Percentiles rank a stretch among this genome's conserved stretches.
Conservation (phyloP, 352 stramenopile species). For the Albugo laibachii region DNA sequence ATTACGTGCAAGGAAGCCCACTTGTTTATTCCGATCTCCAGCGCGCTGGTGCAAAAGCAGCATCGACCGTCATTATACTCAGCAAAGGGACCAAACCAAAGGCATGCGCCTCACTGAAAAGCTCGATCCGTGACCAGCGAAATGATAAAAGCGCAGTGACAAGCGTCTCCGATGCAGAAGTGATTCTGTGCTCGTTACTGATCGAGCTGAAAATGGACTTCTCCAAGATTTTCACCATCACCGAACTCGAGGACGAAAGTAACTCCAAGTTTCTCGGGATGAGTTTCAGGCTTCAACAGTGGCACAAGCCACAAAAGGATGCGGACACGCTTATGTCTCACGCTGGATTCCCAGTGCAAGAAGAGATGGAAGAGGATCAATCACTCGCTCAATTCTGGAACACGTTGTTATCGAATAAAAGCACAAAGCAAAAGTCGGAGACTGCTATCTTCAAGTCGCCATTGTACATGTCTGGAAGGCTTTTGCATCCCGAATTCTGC, state of each 20-base stretch:
- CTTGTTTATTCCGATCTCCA: constrained; percentile 62
- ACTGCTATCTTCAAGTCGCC: constrained; percentile 63
- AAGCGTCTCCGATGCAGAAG: constrained; percentile 50
- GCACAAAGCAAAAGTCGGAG: constrained; percentile 34
- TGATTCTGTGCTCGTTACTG: constrained; percentile 73
- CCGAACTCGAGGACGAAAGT: constrained; percentile 54
- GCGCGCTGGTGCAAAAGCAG: constrained; percentile 56
- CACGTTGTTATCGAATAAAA: constrained; percentile 29
- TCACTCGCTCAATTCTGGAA: constrained; percentile 36
- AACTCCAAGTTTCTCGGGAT: constrained; percentile 80
- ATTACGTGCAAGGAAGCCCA: constrained; percentile 60
- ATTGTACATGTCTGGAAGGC: constrained; percentile 65
- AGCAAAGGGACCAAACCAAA: constrained; percentile 35
- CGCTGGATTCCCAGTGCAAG: no score
- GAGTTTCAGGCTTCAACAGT: constrained; percentile 31
- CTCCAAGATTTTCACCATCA: constrained; percentile 67
- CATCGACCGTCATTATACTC: constrained; percentile 56
- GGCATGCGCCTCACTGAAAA: constrained; percentile 11
- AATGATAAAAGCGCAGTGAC: constrained; percentile 21
- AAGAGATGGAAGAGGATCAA: constrained; percentile 1
- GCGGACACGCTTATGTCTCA: background rate
- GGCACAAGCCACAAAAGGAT: constrained; percentile 1
- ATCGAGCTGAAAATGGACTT: constrained; percentile 79
- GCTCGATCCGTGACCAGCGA: constrained; percentile 7
- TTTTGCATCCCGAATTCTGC: constrained; percentile 63